phyloP scores from a whole-genome alignment of 495 filamentous ascomycete species.

The Cercophora sp. region DNA sequence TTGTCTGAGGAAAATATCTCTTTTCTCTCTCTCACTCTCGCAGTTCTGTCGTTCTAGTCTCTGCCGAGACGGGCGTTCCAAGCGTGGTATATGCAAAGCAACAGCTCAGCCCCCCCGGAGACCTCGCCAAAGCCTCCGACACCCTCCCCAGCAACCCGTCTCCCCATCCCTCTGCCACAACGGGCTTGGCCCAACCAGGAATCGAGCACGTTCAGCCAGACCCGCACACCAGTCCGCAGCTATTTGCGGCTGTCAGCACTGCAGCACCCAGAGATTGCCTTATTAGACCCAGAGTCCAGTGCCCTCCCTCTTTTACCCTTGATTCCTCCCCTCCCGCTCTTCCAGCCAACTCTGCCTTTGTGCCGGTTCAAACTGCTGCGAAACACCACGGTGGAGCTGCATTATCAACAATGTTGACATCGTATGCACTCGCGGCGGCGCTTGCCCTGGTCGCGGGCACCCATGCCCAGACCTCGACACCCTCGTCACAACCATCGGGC shows the following conservation, averaged over 20 bases:
- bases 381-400: neutral
- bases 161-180: neutral
- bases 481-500: neutral
- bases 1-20: too few species aligned
- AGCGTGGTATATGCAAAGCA: constrained; percentile 1
- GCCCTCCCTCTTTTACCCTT: neutral
- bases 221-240: constrained; percentile 5
- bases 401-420: constrained; percentile 8
- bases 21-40: too few species aligned
- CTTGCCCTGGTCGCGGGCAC: constrained; percentile 3
- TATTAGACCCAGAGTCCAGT: constrained; percentile 5
- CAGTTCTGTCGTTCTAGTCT: too few species aligned
- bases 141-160: constrained; percentile 5
- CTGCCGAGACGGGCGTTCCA: constrained; percentile 4
- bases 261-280: constrained; percentile 9
- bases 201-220: constrained; percentile 1
- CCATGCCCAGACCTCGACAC: constrained; percentile 8
- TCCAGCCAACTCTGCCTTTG: neutral
- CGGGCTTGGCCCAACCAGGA: constrained; percentile 4
- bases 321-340: neutral
- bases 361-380: neutral
- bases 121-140: constrained; percentile 8
- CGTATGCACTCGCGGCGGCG: constrained; percentile 3
- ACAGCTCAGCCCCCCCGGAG: constrained; percentile 9
- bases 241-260: constrained; percentile 15